Conservation (phyloP, 352 stramenopile species). For the Phytophthora crassamura region DNA sequence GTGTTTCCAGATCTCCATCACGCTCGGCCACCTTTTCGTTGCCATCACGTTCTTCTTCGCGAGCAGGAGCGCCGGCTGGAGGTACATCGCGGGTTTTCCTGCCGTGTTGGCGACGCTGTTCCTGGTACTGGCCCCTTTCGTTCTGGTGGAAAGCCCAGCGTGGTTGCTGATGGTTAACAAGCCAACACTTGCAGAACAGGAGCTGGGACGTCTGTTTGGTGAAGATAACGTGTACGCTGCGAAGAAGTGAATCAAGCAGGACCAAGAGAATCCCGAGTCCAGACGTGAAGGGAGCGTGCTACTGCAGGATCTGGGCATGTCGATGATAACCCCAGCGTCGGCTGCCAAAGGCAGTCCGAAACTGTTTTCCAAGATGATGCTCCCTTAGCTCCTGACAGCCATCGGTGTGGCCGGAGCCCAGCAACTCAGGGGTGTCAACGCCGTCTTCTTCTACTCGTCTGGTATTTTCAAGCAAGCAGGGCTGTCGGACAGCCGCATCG, state of each 20-base stretch:
- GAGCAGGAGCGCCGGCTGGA: conserved; percentile 51
- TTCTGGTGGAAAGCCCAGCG: conserved; percentile 50
- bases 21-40: conserved; percentile 47
- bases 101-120: conserved; percentile 37
- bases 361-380: conserved; percentile 28
- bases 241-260: conserved; percentile 32
- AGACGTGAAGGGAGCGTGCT: conserved; percentile 18
- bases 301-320: conserved; percentile 27
- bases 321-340: conserved; percentile 26
- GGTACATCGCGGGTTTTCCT: conserved; percentile 55
- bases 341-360: conserved; percentile 18
- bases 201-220: conserved; percentile 39
- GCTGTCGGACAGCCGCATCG: conserved; percentile 56
- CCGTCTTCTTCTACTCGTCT: conserved; percentile 77
- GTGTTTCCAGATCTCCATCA: conserved; percentile 54
- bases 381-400: conserved; percentile 50
- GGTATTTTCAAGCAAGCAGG: conserved; percentile 62
- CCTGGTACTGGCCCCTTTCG: conserved; percentile 29
- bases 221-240: conserved; percentile 31
- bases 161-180: conserved; percentile 44
- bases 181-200: conserved; percentile 23
- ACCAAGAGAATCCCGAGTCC: conserved; percentile 15
- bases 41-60: conserved; percentile 59
- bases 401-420: conserved; percentile 50
- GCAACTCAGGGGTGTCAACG: conserved; percentile 69